A percentile compares a stretch with the other conserved stretches of the same genome.
Evolutionary conservation across 139 green algal genomes (phyloP).

Genomic region (Pleodorina starrii): DNA sequence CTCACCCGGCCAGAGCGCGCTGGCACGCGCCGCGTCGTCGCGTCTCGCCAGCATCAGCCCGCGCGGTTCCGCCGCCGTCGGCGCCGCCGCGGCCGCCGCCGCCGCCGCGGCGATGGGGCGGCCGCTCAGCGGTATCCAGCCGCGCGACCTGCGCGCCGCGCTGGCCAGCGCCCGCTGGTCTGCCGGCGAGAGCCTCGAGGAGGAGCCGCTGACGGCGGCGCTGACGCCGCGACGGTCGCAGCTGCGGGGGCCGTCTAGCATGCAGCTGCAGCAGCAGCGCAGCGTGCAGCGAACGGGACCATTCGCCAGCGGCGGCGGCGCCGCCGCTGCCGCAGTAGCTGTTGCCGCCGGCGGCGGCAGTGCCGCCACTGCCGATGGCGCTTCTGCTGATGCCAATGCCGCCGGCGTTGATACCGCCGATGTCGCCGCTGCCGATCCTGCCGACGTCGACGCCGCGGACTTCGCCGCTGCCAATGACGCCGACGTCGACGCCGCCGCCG

Average conservation of each 20-base stretch:
- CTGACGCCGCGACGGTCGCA: background rate
- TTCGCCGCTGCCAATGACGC: background rate
- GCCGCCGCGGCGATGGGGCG: background rate
- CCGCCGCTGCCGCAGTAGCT: background rate
- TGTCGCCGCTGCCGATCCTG: background rate
- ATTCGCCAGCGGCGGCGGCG: background rate
- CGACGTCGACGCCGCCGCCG: background rate
- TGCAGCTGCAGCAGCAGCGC: constrained; percentile 8
- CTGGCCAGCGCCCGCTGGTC: constrained; percentile 19
- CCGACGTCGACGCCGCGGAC: background rate
- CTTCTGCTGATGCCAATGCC: background rate
- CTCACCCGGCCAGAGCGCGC: no score
- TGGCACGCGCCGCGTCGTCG: no score
- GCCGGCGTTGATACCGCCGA: background rate
- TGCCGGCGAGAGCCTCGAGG: background rate
- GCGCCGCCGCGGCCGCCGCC: no score
- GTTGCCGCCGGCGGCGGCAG: background rate
- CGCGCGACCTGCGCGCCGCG: constrained; percentile 2
- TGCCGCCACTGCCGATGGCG: background rate
- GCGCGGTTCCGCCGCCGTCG: no score
- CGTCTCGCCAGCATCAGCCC: no score
- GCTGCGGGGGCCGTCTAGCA: background rate
- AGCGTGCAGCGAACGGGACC: background rate
- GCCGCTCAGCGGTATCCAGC: background rate
- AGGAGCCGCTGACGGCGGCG: background rate